Evolutionary conservation across 345 rosid species (phyloP), one percentile per base, ranked within the genome.

Genomic region (Lagerstroemia speciosa): DNA sequence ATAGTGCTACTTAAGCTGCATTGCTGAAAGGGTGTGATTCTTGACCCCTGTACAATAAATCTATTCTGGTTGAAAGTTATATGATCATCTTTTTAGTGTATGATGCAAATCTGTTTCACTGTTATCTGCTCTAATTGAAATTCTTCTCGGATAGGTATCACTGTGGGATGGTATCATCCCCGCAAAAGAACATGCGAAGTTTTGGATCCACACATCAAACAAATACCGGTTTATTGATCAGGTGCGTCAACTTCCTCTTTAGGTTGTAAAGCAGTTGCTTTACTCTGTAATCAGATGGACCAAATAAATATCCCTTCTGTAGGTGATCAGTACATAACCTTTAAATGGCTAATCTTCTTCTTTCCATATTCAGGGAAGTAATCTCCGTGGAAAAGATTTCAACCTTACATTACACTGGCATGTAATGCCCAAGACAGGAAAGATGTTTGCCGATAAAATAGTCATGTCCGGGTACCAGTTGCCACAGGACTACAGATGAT

Each of bases 141-240:
- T 62, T 64, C 38, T 69, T 37, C 34, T 70, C 45, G 33, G 29
- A 66, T 72, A 95, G 99, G 87, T 92, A 8, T 95, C 99, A 26
- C 83, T 95, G 71, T 95, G 99, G 99, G 99, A 95, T 76, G 92
- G 85, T 6, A 92, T 95, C 26, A 88, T 95, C 70, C 92, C 96
- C 41, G 64, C 77, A 57, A 87, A 92, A 79, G 99, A 88, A 76
- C 77, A 83, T 61, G 97, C 96, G 3, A 92, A 83, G 74, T 92
- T 95, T 75, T 75, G 89, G 87, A 74, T 83, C 67, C 90, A 86
- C 58, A 79, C 87, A 41, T 80, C 89, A 41, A 95, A 90, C 85
- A 92, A 92, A 75, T 95, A 95, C 64, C 97, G 96, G 11, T 90
- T 95, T 78, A 82, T 95, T 68, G 99, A 95, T 73, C 99, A 95